phyloP scores from a whole-genome alignment of 2,329 filamentous ascomycete genomes.

The Scedosporium boydii region DNA sequence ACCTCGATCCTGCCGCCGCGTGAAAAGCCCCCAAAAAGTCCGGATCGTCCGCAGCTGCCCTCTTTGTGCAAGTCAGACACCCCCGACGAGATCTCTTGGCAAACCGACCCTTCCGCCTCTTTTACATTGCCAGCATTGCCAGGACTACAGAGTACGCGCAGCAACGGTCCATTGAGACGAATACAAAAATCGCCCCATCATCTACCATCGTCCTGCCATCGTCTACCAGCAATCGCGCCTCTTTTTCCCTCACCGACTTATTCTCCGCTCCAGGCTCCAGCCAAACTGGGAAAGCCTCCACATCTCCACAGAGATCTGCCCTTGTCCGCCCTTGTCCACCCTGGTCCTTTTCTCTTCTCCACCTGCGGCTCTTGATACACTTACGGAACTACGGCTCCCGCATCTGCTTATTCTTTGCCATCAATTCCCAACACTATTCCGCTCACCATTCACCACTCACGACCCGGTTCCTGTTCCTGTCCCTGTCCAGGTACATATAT shows the following conservation, averaged over 20 bases:
- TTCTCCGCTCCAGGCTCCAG: not conserved
- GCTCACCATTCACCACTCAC: not conserved
- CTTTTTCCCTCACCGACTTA: not conserved
- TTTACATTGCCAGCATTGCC: too few relatives aligned
- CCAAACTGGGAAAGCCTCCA: not conserved
- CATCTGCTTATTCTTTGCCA: not conserved
- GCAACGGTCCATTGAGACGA: too few relatives aligned
- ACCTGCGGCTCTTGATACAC: not conserved
- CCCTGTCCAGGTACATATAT: not conserved
- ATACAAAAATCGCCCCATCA: too few relatives aligned
- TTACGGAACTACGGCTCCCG: not conserved
- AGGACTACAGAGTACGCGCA: too few relatives aligned
- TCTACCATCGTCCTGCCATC: too few relatives aligned
- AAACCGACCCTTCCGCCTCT: too few relatives aligned
- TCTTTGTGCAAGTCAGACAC: too few relatives aligned
- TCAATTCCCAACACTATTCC: not conserved
- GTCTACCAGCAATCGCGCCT: not conserved
- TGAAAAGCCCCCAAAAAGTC: too few relatives aligned
- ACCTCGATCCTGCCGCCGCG: too few relatives aligned
- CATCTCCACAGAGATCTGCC: not conserved
- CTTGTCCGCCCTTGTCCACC: not conserved
- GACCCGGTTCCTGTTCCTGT: not conserved
- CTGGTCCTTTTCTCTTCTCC: not conserved
- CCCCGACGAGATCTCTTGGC: too few relatives aligned
- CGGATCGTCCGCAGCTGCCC: too few relatives aligned